Evolutionary conservation across 1,139 yeast genomes (phyloP), one percentile per base, ranked within the genome.

Genomic region (Saccharomyces hybrid): DNA sequence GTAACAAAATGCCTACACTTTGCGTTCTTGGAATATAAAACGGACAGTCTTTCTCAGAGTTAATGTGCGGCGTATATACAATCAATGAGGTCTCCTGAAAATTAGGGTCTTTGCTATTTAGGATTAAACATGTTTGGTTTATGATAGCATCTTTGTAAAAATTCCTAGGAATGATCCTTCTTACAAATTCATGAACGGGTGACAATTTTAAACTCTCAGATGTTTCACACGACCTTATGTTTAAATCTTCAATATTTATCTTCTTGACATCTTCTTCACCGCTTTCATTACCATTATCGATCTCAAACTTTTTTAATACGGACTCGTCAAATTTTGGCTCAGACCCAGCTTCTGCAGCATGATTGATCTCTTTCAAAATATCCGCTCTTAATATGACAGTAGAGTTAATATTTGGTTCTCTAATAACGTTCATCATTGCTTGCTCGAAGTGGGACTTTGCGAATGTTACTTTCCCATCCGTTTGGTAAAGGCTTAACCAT

Each of bases 361-460:
- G 81, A 2, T 67, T 69, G 54, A 73, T 75, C 61, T 86, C 91
- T 49, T 75, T 74, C 49, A 90, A 70, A 28, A 91, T 82, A 70
- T 91, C 98, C 0, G 97, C 96, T 63, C 98, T 75, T 74, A 91
- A 75, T 44, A 91, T 86, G 31, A 89, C 95, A 0, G 97, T 87
- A 7, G 97, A 91, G 70, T 91, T 91, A 70, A 91, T 86, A 68
- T 91, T 88, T 13, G 98, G 98, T 59, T 89, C 90, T 57, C 79
- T 78, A 54, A 91, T 86, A 59, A 91, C 76, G 69, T 90, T 88
- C 49, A 80, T 70, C 93, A 89, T 86, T 4, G 97, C 97, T 9
- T 75, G 72, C 56, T 82, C 83, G 66, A 84, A 90, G 71, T 89
- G 87, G 5, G 67, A 67, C 2, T 75, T 66, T 13, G 65, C 64